A percentile compares a stretch with the other conserved stretches of the same genome.
Conservation (phyloP, 2,329 filamentous ascomycete genomes). For the Fusarium sp. region DNA sequence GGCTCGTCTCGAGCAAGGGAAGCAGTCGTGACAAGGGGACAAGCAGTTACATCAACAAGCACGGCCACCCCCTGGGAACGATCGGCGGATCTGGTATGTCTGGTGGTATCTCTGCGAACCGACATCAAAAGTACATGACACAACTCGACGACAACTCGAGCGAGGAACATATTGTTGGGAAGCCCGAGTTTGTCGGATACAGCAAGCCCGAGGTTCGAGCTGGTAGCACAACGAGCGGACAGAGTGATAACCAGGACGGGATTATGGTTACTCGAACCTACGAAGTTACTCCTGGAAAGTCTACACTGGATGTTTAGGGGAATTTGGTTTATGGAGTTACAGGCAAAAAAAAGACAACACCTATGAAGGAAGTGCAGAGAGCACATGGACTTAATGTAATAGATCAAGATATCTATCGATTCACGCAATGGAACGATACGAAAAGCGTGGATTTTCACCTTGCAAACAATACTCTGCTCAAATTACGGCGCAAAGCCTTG, state of each 20-base stretch:
- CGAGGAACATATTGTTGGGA: slow-evolving; percentile 50
- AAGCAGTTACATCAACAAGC: slow-evolving; percentile 43
- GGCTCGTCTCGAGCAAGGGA: slow-evolving; percentile 51
- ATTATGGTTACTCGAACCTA: slow-evolving; percentile 47
- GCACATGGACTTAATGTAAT: slow-evolving; percentile 1
- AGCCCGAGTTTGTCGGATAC: slow-evolving; percentile 32
- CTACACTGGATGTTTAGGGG: slow-evolving; percentile 41
- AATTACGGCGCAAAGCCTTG: background rate
- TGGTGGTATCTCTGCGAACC: slow-evolving; percentile 13
- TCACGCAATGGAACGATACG: background rate
- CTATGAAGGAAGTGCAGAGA: background rate
- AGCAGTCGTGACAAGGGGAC: slow-evolving; percentile 46
- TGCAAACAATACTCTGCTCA: background rate
- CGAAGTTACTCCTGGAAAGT: slow-evolving; percentile 42
- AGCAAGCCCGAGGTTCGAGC: slow-evolving; percentile 39
- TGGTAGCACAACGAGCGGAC: slow-evolving; percentile 39
- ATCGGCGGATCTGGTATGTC: slow-evolving; percentile 42
- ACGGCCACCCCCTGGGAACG: slow-evolving; percentile 44
- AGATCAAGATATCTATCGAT: background rate
- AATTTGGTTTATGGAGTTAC: slow-evolving; percentile 11
- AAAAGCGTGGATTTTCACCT: background rate
- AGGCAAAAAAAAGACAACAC: background rate
- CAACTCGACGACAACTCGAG: slow-evolving; percentile 49
- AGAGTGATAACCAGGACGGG: slow-evolving; percentile 30
- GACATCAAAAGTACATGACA: slow-evolving; percentile 40